Evolutionary conservation across 2,329 filamentous ascomycete species (phyloP).

Genomic region (Colletotrichum australisinense): DNA sequence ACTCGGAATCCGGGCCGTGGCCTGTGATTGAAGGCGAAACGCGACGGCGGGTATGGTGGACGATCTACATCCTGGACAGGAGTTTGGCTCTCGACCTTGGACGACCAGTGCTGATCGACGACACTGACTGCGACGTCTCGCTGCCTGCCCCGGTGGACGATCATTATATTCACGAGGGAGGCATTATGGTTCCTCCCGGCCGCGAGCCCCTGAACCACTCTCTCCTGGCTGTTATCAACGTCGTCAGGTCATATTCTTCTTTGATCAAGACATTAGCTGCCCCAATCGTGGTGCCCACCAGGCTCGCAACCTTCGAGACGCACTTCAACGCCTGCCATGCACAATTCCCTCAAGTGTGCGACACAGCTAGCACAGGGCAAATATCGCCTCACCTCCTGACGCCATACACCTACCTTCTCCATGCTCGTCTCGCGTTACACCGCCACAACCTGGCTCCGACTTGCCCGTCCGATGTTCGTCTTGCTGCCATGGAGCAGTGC

Average conservation of each 20-base stretch:
- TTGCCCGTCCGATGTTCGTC: slow-evolving; percentile 73
- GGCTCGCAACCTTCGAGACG: slow-evolving; percentile 82
- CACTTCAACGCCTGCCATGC: slow-evolving; percentile 82
- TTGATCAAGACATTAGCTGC: slow-evolving; percentile 77
- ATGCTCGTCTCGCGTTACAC: slow-evolving; percentile 86
- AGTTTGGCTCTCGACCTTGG: slow-evolving; percentile 84
- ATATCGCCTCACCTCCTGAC: slow-evolving; percentile 81
- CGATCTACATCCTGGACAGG: slow-evolving; percentile 89
- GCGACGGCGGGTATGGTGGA: slow-evolving; percentile 92
- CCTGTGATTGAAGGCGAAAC: slow-evolving; percentile 85
- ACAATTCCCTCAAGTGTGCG: slow-evolving; percentile 80
- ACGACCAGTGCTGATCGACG: slow-evolving; percentile 84
- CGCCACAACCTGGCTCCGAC: slow-evolving; percentile 86
- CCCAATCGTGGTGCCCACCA: slow-evolving; percentile 73
- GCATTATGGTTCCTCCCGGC: slow-evolving; percentile 63
- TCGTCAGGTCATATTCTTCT: slow-evolving; percentile 81
- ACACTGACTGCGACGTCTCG: slow-evolving; percentile 86
- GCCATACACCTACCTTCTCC: slow-evolving; percentile 82
- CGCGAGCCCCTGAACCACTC: slow-evolving; percentile 73
- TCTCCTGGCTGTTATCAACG: slow-evolving; percentile 82
- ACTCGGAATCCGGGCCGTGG: slow-evolving; percentile 80
- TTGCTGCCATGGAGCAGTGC: slow-evolving; percentile 82
- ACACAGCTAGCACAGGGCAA: slow-evolving; percentile 72
- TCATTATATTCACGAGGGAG: slow-evolving; percentile 74
- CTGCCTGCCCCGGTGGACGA: slow-evolving; percentile 87